These are phyloP conservation scores for Proliferodiscus dingleyae DNA, from an alignment of 2,329 filamentous ascomycete species.

Conservation along the genomic window DNA sequence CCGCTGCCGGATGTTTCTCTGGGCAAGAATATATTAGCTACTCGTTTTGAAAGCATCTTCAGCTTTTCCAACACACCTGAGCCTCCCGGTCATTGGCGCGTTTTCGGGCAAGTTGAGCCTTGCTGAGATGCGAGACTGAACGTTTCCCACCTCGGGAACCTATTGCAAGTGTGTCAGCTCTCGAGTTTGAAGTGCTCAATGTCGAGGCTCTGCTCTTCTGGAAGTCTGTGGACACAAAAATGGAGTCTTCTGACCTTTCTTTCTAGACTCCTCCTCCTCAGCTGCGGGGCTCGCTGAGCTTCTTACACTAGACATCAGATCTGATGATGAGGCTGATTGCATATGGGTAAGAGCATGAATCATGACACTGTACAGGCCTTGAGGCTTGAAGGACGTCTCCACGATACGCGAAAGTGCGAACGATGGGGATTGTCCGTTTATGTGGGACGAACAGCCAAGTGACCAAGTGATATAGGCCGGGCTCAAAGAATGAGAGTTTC, in stretches of 20 bases:
- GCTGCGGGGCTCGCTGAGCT: conserved; percentile 13
- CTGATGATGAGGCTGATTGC: conserved; percentile 5
- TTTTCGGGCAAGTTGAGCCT: conserved; percentile 83
- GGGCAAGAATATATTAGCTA: no score
- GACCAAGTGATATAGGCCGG: not conserved
- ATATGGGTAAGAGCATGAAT: conserved; percentile 4
- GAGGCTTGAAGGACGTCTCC: not conserved
- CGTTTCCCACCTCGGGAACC: conserved; percentile 49
- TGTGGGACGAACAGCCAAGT: not conserved
- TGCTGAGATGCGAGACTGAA: conserved; percentile 81
- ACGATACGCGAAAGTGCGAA: not conserved
- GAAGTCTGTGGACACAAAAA: not conserved
- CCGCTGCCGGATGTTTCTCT: conserved; percentile 73
- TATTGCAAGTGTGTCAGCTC: conserved; percentile 10
- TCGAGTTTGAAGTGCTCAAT: not conserved
- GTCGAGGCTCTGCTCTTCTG: not conserved
- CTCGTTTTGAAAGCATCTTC: no score
- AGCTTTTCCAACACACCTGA: no score
- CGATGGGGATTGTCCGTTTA: not conserved
- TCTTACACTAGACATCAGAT: conserved; percentile 11
- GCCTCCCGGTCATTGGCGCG: conserved; percentile 87
- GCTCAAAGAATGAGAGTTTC: not conserved
- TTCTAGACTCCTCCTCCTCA: conserved; percentile 14
- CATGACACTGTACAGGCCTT: not conserved
- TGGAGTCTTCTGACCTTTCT: conserved; percentile 10